Evolutionary conservation across 768 basidiomycete genomes (phyloP), one percentile per base, ranked within the genome.

Genomic region (Steccherinum ochraceum): DNA sequence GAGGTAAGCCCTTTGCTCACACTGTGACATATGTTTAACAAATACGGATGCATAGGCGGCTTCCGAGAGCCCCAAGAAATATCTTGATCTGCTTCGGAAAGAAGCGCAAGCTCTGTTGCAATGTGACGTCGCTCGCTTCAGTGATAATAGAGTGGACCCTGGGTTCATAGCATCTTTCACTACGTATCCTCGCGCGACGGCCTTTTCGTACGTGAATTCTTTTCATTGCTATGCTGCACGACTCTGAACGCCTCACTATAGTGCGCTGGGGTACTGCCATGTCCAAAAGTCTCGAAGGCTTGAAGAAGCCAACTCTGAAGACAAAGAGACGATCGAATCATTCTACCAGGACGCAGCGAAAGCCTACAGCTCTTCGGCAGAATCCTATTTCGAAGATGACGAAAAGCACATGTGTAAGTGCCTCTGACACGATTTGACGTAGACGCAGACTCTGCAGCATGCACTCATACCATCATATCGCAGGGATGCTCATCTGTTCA

Each of bases 1-100:
- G 53, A 58, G 50, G 75, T 73, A 42, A 48, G 62, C 48, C 41
- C 19, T n/a, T 10, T 43, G 18, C 41, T 18, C 41, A 18, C 5
- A 43, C n/a, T 5, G 16, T 7, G 41, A 43, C 18, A 10, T 10
- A 18, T 43, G 19, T 10, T 7, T n/a, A n/a, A 7, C 19, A 18
- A 23, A 23, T 10, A 43, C n/a, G n/a, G n/a, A n/a, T n/a, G n/a
- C n/a, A n/a, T n/a, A n/a, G n/a, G n/a, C n/a, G n/a, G n/a, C n/a
- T n/a, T n/a, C n/a, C n/a, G n/a, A n/a, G n/a, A n/a, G n/a, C 16
- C 30, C 7, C 30, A 35, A 35, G 30, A 7, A 35, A 7, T 35
- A 7, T 7, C 7, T 35, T 7, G 30, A 35, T 7, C 7, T 10
- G 41, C 19, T 43, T 5, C 19, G 19, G 7, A 23, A 43, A 18